These are phyloP conservation scores for Phytopythium mirpurense DNA, from an alignment of 352 stramenopile species.

Conservation along the genomic window DNA sequence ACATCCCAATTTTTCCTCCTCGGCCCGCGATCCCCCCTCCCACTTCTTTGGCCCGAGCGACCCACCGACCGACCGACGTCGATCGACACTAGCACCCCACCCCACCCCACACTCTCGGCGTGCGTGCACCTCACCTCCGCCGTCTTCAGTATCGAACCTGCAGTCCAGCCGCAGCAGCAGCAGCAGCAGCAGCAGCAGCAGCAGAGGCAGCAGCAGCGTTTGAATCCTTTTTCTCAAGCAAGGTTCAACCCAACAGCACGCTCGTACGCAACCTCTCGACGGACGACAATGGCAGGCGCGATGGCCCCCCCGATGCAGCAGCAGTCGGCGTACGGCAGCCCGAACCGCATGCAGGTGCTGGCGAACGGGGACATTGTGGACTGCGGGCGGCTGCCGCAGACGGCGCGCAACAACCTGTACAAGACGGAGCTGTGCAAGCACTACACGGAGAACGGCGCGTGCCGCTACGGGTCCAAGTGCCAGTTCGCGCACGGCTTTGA, in stretches of 20 bases:
- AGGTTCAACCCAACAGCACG: too few species aligned
- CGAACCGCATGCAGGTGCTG: constrained; percentile 68
- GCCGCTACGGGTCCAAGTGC: constrained; percentile 86
- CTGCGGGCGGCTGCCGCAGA: constrained; percentile 68
- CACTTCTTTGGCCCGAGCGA: not conserved
- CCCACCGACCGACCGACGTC: not conserved
- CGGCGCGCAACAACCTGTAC: constrained; percentile 85
- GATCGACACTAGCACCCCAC: not conserved
- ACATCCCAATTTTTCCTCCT: constrained; percentile 7
- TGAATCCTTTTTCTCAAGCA: too few species aligned
- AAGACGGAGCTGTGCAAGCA: constrained; percentile 92
- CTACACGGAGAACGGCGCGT: constrained; percentile 82
- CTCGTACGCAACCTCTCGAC: too few species aligned
- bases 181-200: too few species aligned
- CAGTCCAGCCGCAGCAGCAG: too few species aligned
- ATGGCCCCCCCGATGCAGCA: constrained; percentile 23
- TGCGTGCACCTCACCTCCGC: constrained; percentile 3
- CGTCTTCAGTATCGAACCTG: too few species aligned
- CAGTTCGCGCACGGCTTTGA: constrained; percentile 87
- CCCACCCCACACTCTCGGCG: not conserved
- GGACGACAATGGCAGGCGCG: constrained; percentile 20
- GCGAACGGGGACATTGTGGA: constrained; percentile 86
- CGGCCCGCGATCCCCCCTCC: not conserved
- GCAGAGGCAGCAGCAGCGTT: too few species aligned
- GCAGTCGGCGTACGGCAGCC: constrained; percentile 45